Evolutionary conservation across 78 protist genomes (phyloP).

Genomic region (Tieghemostelium lacteum): DNA sequence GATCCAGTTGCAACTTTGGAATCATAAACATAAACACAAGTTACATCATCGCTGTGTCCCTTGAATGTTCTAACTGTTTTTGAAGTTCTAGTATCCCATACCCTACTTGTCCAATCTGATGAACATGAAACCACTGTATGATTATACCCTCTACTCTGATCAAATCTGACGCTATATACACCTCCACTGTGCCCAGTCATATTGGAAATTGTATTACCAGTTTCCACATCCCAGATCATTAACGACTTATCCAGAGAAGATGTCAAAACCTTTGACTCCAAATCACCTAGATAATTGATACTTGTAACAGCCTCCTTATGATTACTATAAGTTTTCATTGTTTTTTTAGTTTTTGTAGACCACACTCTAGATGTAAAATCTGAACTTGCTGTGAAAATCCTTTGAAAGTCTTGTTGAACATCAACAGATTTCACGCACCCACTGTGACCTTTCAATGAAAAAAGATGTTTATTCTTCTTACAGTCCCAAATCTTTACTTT

Average conservation of each 20-base stretch:
- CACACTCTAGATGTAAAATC: constrained; percentile 36
- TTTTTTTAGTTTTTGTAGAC: constrained; percentile 29
- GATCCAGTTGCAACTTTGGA: constrained; percentile 32
- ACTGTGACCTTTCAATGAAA: constrained; percentile 31
- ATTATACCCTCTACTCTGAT: background rate
- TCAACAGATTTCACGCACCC: constrained; percentile 21
- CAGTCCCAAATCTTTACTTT: constrained; percentile 62
- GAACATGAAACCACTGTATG: constrained; percentile 12
- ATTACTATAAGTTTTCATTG: background rate
- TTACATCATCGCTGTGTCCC: constrained; percentile 31
- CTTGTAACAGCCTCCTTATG: constrained; percentile 49
- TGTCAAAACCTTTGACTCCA: constrained; percentile 19
- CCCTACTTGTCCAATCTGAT: constrained; percentile 20
- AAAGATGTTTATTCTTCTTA: constrained; percentile 18
- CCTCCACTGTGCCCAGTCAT: constrained; percentile 37
- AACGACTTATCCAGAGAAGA: constrained; percentile 26
- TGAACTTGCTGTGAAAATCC: constrained; percentile 13
- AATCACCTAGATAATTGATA: constrained; percentile 48
- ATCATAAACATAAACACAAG: constrained; percentile 30
- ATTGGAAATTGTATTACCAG: background rate
- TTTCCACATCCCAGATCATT: constrained; percentile 52
- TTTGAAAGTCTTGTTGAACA: background rate
- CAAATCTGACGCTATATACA: constrained; percentile 8
- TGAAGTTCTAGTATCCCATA: constrained; percentile 69
- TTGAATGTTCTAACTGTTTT: constrained; percentile 15